Evolutionary conservation across 768 basidiomycete species (phyloP).

Genomic region (Pleurotus sapidus): DNA sequence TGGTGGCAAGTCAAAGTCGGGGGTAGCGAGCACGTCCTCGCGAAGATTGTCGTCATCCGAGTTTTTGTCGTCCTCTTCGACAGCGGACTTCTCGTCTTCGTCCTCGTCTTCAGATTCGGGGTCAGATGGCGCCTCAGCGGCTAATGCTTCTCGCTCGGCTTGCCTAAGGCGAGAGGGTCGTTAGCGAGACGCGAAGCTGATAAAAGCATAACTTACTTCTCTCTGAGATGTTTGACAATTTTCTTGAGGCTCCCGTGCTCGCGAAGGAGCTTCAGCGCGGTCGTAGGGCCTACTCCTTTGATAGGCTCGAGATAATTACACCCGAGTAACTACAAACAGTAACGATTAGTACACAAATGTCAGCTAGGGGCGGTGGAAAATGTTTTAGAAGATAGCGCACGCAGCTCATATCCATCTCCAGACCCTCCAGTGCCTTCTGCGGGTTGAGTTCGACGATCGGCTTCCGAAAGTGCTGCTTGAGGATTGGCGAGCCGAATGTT

Average conservation of each 20-base stretch:
- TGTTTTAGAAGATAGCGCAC: neutral
- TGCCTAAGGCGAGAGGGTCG: slow-evolving; percentile 17
- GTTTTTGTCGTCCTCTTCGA: neutral
- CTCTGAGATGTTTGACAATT: slow-evolving; percentile 75
- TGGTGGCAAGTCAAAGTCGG: neutral
- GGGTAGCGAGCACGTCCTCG: neutral
- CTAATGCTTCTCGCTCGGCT: slow-evolving; percentile 41
- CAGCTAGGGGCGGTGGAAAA: neutral
- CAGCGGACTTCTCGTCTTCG: slow-evolving; percentile 19
- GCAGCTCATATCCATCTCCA: slow-evolving; percentile 84
- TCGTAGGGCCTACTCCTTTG: slow-evolving; percentile 94
- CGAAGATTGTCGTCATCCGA: slow-evolving; percentile 4
- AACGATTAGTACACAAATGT: neutral
- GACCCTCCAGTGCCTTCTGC: slow-evolving; percentile 77
- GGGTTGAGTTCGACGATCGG: slow-evolving; percentile 90
- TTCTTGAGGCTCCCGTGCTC: slow-evolving; percentile 73
- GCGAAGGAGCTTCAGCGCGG: slow-evolving; percentile 86
- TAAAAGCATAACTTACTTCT: slow-evolving; percentile 49
- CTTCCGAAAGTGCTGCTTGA: slow-evolving; percentile 96
- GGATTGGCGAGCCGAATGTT: slow-evolving; percentile 88
- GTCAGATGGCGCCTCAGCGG: slow-evolving; percentile 25
- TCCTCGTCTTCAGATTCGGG: slow-evolving; percentile 15
- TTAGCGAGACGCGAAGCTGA: neutral
- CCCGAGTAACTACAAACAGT: slow-evolving; percentile 93
- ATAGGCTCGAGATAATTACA: slow-evolving; percentile 99